Conservation (phyloP, 805 yeast genomes). For the Pichia pseudocactophila region DNA sequence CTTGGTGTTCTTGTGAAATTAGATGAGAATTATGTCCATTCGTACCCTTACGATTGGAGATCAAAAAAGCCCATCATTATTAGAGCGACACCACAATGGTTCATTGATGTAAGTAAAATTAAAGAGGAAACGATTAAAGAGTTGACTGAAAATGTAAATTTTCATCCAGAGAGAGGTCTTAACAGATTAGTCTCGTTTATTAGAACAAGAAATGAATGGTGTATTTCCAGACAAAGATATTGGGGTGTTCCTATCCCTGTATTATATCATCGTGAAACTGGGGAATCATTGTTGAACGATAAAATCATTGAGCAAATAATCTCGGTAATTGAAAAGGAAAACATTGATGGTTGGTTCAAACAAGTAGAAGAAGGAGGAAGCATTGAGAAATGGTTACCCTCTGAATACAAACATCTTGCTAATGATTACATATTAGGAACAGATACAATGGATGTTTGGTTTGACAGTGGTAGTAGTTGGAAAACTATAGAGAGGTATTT, state of each 20-base stretch:
- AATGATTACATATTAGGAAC: conserved; percentile 49
- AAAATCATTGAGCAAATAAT: conserved; percentile 52
- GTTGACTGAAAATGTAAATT: conserved; percentile 47
- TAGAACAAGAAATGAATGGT: conserved; percentile 84
- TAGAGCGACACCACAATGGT: conserved; percentile 96
- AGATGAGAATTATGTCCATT: conserved; percentile 53
- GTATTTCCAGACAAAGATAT: conserved; percentile 88
- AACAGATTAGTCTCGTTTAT: conserved; percentile 68
- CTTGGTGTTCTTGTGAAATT: conserved; percentile 39
- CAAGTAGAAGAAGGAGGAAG: conserved; percentile 20
- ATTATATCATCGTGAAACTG: conserved; percentile 50
- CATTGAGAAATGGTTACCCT: conserved; percentile 68
- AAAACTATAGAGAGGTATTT: conserved; percentile 40
- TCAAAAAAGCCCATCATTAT: conserved; percentile 92
- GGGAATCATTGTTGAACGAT: conserved; percentile 53
- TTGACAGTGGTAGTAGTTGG: conserved; percentile 96
- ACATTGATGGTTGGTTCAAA: conserved; percentile 75
- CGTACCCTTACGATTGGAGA: conserved; percentile 97
- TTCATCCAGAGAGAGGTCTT: conserved; percentile 65
- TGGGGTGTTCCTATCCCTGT: conserved; percentile 99
- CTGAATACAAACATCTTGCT: conserved; percentile 33
- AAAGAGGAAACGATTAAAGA: conserved; percentile 55
- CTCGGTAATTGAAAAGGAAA: conserved; percentile 42
- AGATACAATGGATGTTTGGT: conserved; percentile 99
- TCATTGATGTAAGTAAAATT: conserved; percentile 72